Percentiles rank a stretch among this genome's conserved stretches.
These are phyloP conservation scores for Hymenotorrendiella dingleyae DNA, from an alignment of 2,329 filamentous ascomycete genomes.

Conservation along the genomic window DNA sequence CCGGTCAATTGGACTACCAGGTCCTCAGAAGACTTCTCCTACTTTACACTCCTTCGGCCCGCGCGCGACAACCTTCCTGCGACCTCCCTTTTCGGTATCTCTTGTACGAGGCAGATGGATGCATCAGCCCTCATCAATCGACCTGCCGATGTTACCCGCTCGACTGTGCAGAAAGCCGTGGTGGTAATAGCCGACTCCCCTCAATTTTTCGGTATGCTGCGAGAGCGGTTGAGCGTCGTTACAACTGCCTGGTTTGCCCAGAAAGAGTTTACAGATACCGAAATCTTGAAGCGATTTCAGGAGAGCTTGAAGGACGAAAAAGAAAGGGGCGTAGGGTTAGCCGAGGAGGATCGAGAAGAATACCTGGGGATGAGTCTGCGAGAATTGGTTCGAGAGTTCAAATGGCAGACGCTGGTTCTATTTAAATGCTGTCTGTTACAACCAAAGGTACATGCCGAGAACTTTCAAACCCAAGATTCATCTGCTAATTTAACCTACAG, in stretches of 20 bases:
- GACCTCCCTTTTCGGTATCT: constrained; percentile 90
- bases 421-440: constrained; percentile 92
- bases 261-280: constrained; percentile 82
- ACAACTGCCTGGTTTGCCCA: constrained; percentile 97
- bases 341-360: constrained; percentile 72
- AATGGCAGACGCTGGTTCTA: constrained; percentile 87
- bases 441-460: constrained; percentile 76
- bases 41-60: constrained; percentile 81
- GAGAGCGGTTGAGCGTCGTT: constrained; percentile 83
- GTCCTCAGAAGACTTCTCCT: constrained; percentile 92
- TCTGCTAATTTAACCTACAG: constrained; percentile 48
- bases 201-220: constrained; percentile 81
- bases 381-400: constrained; percentile 90
- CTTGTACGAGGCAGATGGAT: constrained; percentile 88
- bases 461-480: too few relatives aligned
- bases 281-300: constrained; percentile 86
- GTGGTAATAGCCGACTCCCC: constrained; percentile 91
- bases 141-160: constrained; percentile 87
- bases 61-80: constrained; percentile 48
- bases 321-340: constrained; percentile 51
- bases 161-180: constrained; percentile 95
- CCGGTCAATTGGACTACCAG: constrained; percentile 39
- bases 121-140: constrained; percentile 69
- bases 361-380: constrained; percentile 84
- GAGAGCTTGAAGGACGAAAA: constrained; percentile 74